Base-by-base conservation (phyloP, 257 asterid species). In the Scutellaria barbata region DNA sequence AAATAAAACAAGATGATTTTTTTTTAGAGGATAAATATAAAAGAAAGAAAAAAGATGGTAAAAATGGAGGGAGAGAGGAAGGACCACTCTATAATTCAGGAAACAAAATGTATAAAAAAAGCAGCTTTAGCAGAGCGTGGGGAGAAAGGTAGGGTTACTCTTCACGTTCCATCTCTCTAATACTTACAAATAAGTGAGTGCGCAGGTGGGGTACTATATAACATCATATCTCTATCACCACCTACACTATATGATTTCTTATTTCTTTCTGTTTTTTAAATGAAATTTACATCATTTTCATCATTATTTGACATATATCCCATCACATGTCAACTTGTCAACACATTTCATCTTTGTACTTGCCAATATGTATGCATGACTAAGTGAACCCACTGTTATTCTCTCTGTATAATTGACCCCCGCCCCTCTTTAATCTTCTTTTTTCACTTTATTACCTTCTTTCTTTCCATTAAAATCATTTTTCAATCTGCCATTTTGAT, bases 41-140 rank as follows among this genome's bases (percentile, higher is more conserved):
- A 41, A 42, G 47, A 3, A 12, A 10, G 12, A 42, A 6, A 41
- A 6, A 41, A 6, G 1, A 6, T 3, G 10, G 5, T 42, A 42
- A 41, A 10, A 41, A 41, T 41, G 10, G 10, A 41, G 46, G 10
- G 12, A 42, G 47, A 42, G 10, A 42, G 68, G 75, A 37, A 71
- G 81, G 88, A 83, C 88, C 88, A 83, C 85, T 70, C 81, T 83
- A 79, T 72, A 80, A 80, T 80, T 80, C 78, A 80, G 83, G 75
- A 83, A 81, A 80, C 79, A 81, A 61, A 17, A 73, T 81, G 54
- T 69, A 69, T 76, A 11, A 71, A 59, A 65, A 66, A 73, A 72
- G 83, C 88, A 83, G 88, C 88, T 83, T 83, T 83, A 83, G 76
- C 85, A 81, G 85, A 80, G 83, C 80, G 87, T 71, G 85, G 79